Evolutionary conservation across 1,139 yeast genomes (phyloP).

Genomic region (Pneumocystis sp.): DNA sequence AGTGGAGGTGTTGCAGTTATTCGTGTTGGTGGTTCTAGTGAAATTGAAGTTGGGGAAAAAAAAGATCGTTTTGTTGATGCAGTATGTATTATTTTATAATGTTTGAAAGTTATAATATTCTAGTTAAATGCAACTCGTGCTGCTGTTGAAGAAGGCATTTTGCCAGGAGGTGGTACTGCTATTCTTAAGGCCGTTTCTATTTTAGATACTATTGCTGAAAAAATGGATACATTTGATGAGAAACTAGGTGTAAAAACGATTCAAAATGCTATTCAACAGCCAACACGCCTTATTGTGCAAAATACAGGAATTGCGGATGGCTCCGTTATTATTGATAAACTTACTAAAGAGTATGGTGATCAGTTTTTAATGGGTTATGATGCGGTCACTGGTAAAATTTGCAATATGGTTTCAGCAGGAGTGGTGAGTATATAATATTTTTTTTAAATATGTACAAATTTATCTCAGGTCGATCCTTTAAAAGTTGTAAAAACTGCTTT

Average conservation of each 20-base stretch:
- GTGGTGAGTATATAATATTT: constrained; percentile 30
- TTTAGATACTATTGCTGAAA: constrained; percentile 45
- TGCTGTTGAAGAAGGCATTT: constrained; percentile 97
- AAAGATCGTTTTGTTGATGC: constrained; percentile 99
- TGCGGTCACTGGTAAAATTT: constrained; percentile 84
- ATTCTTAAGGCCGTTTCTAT: constrained; percentile 83
- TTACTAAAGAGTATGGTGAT: constrained; percentile 62
- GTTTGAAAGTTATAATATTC: background rate
- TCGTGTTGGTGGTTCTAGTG: constrained; percentile 96
- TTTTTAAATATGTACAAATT: background rate
- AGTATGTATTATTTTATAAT: constrained; percentile 15
- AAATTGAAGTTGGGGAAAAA: constrained; percentile 98
- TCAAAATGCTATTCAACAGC: constrained; percentile 88
- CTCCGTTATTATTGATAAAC: constrained; percentile 90
- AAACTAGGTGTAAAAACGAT: constrained; percentile 94
- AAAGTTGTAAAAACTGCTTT: constrained; percentile 96
- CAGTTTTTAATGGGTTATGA: constrained; percentile 89
- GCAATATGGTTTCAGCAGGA: constrained; percentile 95
- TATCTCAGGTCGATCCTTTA: constrained; percentile 60
- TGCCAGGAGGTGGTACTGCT: constrained; percentile 99
- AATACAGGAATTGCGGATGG: constrained; percentile 95
- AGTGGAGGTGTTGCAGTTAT: constrained; percentile 99
- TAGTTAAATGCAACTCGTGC: constrained; percentile 90
- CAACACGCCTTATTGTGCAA: constrained; percentile 93
- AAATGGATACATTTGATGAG: constrained; percentile 90